Evolutionary conservation across 164 flowering plant genomes (phyloP), one percentile per base, ranked within the genome.

Genomic region (Aristolochia fimbriata): DNA sequence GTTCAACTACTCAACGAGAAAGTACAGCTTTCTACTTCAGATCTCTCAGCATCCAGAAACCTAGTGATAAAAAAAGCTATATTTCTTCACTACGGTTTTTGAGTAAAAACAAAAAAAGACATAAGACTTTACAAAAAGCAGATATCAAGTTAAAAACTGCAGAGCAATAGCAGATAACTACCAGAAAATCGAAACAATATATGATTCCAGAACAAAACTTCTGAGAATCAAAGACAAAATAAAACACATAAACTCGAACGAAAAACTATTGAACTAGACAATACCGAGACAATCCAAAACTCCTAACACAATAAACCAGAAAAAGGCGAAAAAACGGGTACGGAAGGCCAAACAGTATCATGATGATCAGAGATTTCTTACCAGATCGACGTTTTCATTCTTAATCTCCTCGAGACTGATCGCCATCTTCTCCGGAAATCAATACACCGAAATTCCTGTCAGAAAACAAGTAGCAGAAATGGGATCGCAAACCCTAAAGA

Each of bases 301-400:
- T 23, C 30, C 14, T 22, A 10, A 52, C 16, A 52, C 19, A 52
- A 22, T 15, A 7, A 23, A 52, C 23, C 27, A 52, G 3, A 2
- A n/a, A n/a, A n/a, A n/a, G 3, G 19, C 19, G 2, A 24, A 56
- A 23, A 4, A 56, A 15, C 5, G 15, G 11, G 4, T 15, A 2
- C 7, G 2, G 2, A 64, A 6, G 8, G 23, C 43, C 24, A 25
- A 8, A 15, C 30, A 33, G 8, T 45, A 12, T 62, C 12, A 67
- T 5, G 54, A 37, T 27, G 8, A 52, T 17, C 53, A 2, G 37
- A 2, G 37, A 21, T 24, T 24, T 50, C 21, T 24, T 51, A 86
- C 92, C 82, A 86, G 74, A 79, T 86, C 92, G 55, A 86, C 87
- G 27, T 76, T 43, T 71, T 86, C 92, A 60, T 83, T 83, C 45